Evolutionary conservation across 306 rosid species (phyloP).

Genomic region (barrel medic (Medicago truncatula)): DNA sequence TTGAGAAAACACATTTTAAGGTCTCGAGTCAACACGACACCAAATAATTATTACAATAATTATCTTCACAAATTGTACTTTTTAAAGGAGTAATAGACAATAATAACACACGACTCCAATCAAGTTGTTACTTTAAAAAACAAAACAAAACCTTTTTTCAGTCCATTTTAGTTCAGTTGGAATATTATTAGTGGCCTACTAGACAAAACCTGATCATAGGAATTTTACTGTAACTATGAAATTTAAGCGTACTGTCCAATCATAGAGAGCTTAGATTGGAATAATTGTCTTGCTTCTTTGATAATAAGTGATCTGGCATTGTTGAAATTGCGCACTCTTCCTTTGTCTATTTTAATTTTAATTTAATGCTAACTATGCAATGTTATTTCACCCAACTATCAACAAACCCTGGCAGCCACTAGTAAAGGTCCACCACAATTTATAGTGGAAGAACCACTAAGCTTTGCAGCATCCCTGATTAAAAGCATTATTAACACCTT

Average conservation of each 20-base stretch:
- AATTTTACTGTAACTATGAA: not conserved
- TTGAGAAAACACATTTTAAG: no score
- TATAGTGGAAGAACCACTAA: slow-evolving; percentile 51
- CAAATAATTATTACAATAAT: not conserved
- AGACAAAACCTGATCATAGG: not conserved
- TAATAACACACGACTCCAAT: not conserved
- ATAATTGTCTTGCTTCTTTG: not conserved
- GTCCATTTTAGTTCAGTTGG: not conserved
- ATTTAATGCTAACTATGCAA: slow-evolving; percentile 27
- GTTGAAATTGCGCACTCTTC: slow-evolving; percentile 7
- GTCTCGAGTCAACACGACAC: no score
- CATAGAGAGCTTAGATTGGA: slow-evolving; percentile 27
- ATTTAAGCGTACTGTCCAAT: slow-evolving; percentile 5
- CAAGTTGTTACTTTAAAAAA: not conserved
- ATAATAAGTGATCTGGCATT: slow-evolving; percentile 1
- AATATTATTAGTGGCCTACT: slow-evolving; percentile 16
- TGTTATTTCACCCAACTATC: slow-evolving; percentile 13
- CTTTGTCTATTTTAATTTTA: not conserved
- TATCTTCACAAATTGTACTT: not conserved
- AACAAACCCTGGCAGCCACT: slow-evolving; percentile 16
- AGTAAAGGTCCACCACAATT: slow-evolving; percentile 9
- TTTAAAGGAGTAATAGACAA: not conserved
- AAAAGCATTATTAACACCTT: not conserved
- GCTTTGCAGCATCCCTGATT: not conserved
- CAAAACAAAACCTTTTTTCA: not conserved